Conservation (phyloP, 495 filamentous ascomycete genomes). For the Neurospora sp. region DNA sequence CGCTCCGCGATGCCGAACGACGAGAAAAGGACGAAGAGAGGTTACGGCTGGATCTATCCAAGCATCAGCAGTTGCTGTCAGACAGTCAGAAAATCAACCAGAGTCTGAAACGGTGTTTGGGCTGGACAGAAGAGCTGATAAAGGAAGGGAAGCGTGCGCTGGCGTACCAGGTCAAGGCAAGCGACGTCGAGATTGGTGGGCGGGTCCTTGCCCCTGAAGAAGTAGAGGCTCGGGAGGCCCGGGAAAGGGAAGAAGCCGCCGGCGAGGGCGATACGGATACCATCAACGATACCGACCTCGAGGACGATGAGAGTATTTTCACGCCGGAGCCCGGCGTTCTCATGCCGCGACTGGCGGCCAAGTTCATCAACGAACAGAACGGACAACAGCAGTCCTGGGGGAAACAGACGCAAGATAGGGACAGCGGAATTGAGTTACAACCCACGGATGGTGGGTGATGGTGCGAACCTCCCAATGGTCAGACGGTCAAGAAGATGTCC, state of each 20-base stretch:
- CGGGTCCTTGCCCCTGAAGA: slow-evolving; percentile 55
- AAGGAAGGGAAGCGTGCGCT: slow-evolving; percentile 78
- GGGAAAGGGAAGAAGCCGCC: slow-evolving; percentile 49
- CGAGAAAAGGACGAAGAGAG: slow-evolving; percentile 62
- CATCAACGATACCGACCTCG: slow-evolving; percentile 9
- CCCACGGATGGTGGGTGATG: slow-evolving; percentile 25
- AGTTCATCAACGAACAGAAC: not conserved
- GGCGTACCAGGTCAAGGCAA: slow-evolving; percentile 63
- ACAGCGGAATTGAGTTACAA: slow-evolving; percentile 41
- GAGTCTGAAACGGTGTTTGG: slow-evolving; percentile 76
- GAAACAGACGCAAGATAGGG: slow-evolving; percentile 37
- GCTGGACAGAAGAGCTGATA: slow-evolving; percentile 82
- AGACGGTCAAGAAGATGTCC: not conserved
- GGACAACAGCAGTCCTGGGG: slow-evolving; percentile 14
- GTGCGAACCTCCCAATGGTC: slow-evolving; percentile 1
- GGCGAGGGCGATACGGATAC: slow-evolving; percentile 14
- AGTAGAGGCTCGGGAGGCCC: slow-evolving; percentile 21
- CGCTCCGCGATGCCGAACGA: slow-evolving; percentile 33
- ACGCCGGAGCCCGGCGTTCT: slow-evolving; percentile 13
- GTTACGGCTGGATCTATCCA: slow-evolving; percentile 70
- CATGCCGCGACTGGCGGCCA: slow-evolving; percentile 1
- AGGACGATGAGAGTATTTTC: slow-evolving; percentile 17
- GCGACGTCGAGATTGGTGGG: slow-evolving; percentile 73
- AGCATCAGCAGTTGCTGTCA: slow-evolving; percentile 76
- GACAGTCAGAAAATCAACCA: slow-evolving; percentile 93